Evolutionary conservation across 2,329 filamentous ascomycete genomes (phyloP), one percentile per base, ranked within the genome.

Genomic region (Raffaelea albimanens): DNA sequence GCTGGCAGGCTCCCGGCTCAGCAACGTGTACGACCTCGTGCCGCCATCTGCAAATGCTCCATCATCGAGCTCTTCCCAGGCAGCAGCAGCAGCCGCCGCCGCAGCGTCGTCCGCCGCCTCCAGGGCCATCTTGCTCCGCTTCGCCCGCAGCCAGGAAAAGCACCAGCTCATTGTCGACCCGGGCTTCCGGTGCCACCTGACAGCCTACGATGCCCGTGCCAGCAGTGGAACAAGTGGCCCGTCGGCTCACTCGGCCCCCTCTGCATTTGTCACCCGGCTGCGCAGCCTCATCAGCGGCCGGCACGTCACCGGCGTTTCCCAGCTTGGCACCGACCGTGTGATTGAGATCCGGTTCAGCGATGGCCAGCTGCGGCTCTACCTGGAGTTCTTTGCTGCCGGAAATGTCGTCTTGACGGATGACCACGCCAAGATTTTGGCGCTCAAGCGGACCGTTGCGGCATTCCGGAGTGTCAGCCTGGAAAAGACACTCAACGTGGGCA

Each of bases 331-430:
- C 2, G 93, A 98, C 63, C 79, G 93, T 46, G 85, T 98, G 52
- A 83, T 98, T 46, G 88, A 97, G 62, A 81, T 98, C 46, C 78
- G 85, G 58, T 96, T 98, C 62, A 94, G 87, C 57, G 89, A 97
- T 70, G 93, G 93, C 11, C 76, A 83, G 56, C 96, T 94, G 61
- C 76, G 84, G 39, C 65, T 98, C 20, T 96, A 88, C 61, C 70
- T 98, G 23, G 93, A 98, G 67, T 98, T 98, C 68, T 98, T 95
- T 62, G 91, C 93, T 1, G 69, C 87, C 45, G 93, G 93, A 41
- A 98, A 98, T 61, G 83, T 98, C 51, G 87, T 98, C 52, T 73
- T 98, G 46, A 95, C 93, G 3, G 89, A 97, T 61, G 76, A 75
- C 44, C 83, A 94, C 21, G 70, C 90, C 45, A 93, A 84, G 53